Evolutionary conservation across 2,329 filamentous ascomycete species (phyloP).

Genomic region (Hirsutella minnesotensis): DNA sequence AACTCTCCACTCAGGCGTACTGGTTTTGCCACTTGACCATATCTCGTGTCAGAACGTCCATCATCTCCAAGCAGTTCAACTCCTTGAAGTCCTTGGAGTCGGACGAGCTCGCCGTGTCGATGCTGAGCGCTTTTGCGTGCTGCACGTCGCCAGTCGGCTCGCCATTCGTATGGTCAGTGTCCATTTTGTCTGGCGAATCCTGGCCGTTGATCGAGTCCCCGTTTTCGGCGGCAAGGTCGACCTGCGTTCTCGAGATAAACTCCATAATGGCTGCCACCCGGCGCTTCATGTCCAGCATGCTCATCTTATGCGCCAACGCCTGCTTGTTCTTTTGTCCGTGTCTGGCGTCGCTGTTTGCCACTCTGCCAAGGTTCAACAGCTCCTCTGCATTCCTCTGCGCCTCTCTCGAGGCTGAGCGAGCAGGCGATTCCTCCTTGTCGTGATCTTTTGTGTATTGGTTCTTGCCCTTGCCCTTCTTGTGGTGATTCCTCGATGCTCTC

Average conservation of each 20-base stretch:
- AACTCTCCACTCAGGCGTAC: constrained; percentile 28
- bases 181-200: constrained; percentile 23
- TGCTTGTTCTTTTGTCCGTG: constrained; percentile 39
- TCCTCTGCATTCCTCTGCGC: constrained; percentile 25
- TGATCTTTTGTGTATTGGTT: constrained; percentile 77
- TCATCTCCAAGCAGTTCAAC: constrained; percentile 75
- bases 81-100: constrained; percentile 53
- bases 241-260: constrained; percentile 79
- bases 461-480: constrained; percentile 57
- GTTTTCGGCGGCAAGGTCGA: constrained; percentile 64
- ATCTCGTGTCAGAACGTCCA: constrained; percentile 72
- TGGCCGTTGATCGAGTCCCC: constrained; percentile 24
- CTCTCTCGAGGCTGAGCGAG: constrained; percentile 42
- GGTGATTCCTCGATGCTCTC: constrained; percentile 45
- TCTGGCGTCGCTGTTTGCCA: constrained; percentile 34
- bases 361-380: constrained; percentile 21
- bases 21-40: constrained; percentile 78
- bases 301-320: constrained; percentile 54
- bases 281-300: constrained; percentile 79
- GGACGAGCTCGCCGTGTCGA: constrained; percentile 11
- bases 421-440: constrained; percentile 44
- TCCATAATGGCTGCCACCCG: constrained; percentile 76
- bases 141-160: constrained; percentile 12
- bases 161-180: constrained; percentile 23
- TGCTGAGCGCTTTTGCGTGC: constrained; percentile 12